These are phyloP conservation scores for Mallotus repandus DNA, from an alignment of 441 rosid species.

Conservation along the genomic window DNA sequence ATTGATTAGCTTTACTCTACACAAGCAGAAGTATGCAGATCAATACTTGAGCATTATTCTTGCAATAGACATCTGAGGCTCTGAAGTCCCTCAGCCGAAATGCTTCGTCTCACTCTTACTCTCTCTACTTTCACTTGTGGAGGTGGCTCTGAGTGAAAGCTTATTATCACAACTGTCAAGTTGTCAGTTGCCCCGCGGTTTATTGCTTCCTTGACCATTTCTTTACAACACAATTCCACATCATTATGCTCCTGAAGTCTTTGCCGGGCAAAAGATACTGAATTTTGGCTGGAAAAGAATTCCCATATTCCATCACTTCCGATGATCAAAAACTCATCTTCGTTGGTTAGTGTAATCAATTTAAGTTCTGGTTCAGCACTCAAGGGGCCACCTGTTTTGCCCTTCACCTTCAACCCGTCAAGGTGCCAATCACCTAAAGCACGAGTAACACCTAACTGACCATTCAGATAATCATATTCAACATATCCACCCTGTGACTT, in stretches of 20 bases:
- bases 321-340: conserved; percentile 64
- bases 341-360: conserved; percentile 43
- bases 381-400: conserved; percentile 44
- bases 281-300: conserved; percentile 56
- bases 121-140: conserved; percentile 35
- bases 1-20: conserved; percentile 18
- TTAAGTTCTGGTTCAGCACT: conserved; percentile 72
- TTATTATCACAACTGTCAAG: conserved; percentile 59
- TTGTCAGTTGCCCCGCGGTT: conserved; percentile 52
- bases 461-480: conserved; percentile 59
- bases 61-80: conserved; percentile 40
- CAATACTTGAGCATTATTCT: conserved; percentile 18
- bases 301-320: conserved; percentile 77
- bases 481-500: conserved; percentile 59
- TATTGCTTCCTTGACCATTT: conserved; percentile 59
- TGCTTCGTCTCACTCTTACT: conserved; percentile 46
- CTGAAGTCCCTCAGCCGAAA: conserved; percentile 58
- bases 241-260: conserved; percentile 63
- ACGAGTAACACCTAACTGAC: conserved; percentile 53
- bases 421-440: conserved; percentile 78
- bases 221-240: conserved; percentile 53
- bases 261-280: conserved; percentile 54
- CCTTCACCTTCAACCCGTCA: conserved; percentile 55
- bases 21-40: background rate
- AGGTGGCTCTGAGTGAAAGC: conserved; percentile 61